Evolutionary conservation across 495 filamentous ascomycete species (phyloP), one percentile per base, ranked within the genome.

Genomic region (Neurospora discreta): DNA sequence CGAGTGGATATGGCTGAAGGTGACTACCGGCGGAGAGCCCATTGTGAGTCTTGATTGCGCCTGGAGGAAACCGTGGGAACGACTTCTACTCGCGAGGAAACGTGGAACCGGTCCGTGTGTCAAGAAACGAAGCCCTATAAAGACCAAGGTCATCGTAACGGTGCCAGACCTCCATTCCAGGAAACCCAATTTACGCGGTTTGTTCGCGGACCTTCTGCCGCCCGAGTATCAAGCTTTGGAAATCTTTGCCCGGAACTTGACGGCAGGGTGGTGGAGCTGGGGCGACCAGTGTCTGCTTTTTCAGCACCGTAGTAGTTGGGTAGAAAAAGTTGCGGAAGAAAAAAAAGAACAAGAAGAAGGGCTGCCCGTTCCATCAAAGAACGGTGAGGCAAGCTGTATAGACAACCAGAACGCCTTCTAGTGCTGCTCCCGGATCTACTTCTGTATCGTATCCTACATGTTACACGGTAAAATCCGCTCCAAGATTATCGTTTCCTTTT

Each of bases 1-100:
- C 68, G 93, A 97, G 83, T 98, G 95, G 95, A 81, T 91, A 0
- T 99, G 95, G 95, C 74, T 97, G 42, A 99, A 99, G 79, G 87
- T 89, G 11, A 97, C 95, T 0, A 77, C 76, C 0, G 68, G 80
- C 0, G 95, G 95, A 0, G 86, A 92, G 73, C 90, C 93, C 0
- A 83, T 97, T 18, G 86, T 86, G 33, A 78, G 82, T n/a, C n/a
- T 96, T 5, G 87, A 91, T 68, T 87, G 89, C 4, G 74, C 86
- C 5, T 94, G 90, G 91, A 82, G 92, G 76, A 94, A 92, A 78
- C 94, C 95, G 6, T 98, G 94, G 80, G 95, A 98, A 80, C 83
- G 93, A 65, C 76, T 97, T 18, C 79, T 98, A 8, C 81, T 99
- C 65, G 94, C 88, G 15, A 80, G 84, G 70, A 85, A 78, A 71